Evolutionary conservation across 2,329 filamentous ascomycete species (phyloP), one percentile per base, ranked within the genome.

Genomic region (Stemphylium beticola): DNA sequence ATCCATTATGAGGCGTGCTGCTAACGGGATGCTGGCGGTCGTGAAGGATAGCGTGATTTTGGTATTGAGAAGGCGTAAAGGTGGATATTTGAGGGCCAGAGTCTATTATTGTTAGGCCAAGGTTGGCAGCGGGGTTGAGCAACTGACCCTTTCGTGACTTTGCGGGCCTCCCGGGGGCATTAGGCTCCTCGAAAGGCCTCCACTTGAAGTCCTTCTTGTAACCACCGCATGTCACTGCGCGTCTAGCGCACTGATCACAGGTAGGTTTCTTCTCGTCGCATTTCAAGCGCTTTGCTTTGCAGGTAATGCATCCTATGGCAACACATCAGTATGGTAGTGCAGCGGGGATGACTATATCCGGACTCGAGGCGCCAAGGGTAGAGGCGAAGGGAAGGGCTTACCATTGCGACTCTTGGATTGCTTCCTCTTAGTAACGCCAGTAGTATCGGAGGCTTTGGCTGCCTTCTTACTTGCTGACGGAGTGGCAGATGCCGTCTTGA

Each of bases 191-290:
- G 63, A 89, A 89, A 0, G 86, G 82, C 47, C 86, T 80, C 88
- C 88, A 91, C 79, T 90, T 90, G 77, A 89, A 90, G 71, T 89
- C 85, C 71, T 89, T 91, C 73, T 86, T 88, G 75, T 90, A 91
- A 32, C 88, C 88, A 54, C 87, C 87, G 68, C 88, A 91, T 3
- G 78, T 71, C 18, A 90, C 87, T 58, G 83, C 85, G 48, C 87
- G 81, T 63, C 84, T 84, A 40, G 84, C 79, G 68, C 87, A 90
- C 76, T 90, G 87, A 54, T 84, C 79, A 66, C 87, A 90, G 18
- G 79, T 82, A 0, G 87, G 88, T 62, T 90, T 89, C 40, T 83
- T 85, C 77, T 91, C 88, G 71, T 90, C 88, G 75, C 88, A 91
- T 76, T 90, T 91, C 48, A 91, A 77, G 55, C 88, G 81, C 75